Base-by-base conservation (phyloP, 768 basidiomycete species). In the Mycena sanguinolenta region DNA sequence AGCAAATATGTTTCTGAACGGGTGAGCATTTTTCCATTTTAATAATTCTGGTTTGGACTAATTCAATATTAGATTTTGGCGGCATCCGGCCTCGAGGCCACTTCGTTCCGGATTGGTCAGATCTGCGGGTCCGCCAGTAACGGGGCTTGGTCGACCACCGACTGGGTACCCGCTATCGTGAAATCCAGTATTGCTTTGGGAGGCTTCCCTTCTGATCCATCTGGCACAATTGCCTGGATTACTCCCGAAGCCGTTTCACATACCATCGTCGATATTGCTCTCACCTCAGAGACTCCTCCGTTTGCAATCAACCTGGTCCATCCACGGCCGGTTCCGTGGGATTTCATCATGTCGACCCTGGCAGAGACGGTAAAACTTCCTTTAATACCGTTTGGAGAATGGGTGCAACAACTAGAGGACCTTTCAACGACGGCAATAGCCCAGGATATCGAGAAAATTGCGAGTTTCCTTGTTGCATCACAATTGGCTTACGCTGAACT, bases 221-320 rank as follows among this genome's bases (percentile, higher is more conserved):
- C 25, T 9, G 49, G 79, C 76, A 30, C 65, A 5, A 75, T 82
- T 1, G 79, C 80, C 10, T 85, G 84, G 84, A 55, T 84, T 19
- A 79, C 80, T 16, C 75, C 81, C 58, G 75, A 83, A 54, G 77
- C 78, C 21, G 83, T 82, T 3, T 76, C 81, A 0, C 63, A 68
- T n/a, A 67, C 78, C 34, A 71, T 83, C 10, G 36, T 81, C 8
- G 82, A 84, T 59, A 68, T 82, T 16, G 79, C 79, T 2, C 75
- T 81, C 36, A 74, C 3, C 36, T 62, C 34, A 7, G 59, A 73
- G 3, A 46, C 61, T 14, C 65, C 64, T 0, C 79, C 80, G 2
- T 59, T 66, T n/a, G 75, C 75, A 12, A 67, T 82, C 25, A 83
- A 85, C 67, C 54, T 84, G 19, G 44, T 46, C 7, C 44, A 46